Conservation (phyloP, 2,329 filamentous ascomycete genomes). For the Madurella fahalii region DNA sequence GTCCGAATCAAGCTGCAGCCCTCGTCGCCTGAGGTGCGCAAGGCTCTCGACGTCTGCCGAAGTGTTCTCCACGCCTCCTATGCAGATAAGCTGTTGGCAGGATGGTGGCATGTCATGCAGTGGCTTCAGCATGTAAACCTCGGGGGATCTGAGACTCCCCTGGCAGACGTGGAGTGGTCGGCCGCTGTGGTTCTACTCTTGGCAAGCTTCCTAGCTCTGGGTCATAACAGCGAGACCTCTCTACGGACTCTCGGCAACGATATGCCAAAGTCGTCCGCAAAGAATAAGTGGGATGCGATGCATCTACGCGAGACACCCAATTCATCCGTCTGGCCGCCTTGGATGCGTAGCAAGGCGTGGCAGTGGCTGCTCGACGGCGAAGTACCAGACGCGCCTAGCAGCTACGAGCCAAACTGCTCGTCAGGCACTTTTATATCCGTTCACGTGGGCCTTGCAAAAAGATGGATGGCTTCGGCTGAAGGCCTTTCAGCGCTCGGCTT, state of each 20-base stretch:
- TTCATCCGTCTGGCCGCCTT: conserved; percentile 47
- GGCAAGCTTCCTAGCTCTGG: conserved; percentile 58
- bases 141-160: conserved; percentile 29
- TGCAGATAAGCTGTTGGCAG: conserved; percentile 59
- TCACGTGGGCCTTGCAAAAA: conserved; percentile 56
- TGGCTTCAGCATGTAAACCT: conserved; percentile 48
- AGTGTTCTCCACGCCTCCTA: conserved; percentile 58
- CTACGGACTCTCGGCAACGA: conserved; percentile 8
- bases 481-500: conserved; percentile 52
- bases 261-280: conserved; percentile 8
- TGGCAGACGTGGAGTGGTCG: conserved; percentile 63
- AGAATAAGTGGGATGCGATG: conserved; percentile 43
- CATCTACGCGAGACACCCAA: conserved; percentile 44
- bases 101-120: conserved; percentile 70
- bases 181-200: conserved; percentile 61
- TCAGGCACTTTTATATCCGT: conserved; percentile 40
- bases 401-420: conserved; percentile 14
- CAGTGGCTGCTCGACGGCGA: conserved; percentile 63
- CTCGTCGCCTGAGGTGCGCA: conserved; percentile 56
- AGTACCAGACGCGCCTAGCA: conserved; percentile 31
- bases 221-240: conserved; percentile 28
- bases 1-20: conserved; percentile 66
- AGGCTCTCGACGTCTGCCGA: conserved; percentile 57
- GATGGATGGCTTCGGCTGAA: conserved; percentile 59
- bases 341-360: conserved; percentile 64